Conservation (phyloP, 352 stramenopile genomes). For the Globisporangium yorkense region DNA sequence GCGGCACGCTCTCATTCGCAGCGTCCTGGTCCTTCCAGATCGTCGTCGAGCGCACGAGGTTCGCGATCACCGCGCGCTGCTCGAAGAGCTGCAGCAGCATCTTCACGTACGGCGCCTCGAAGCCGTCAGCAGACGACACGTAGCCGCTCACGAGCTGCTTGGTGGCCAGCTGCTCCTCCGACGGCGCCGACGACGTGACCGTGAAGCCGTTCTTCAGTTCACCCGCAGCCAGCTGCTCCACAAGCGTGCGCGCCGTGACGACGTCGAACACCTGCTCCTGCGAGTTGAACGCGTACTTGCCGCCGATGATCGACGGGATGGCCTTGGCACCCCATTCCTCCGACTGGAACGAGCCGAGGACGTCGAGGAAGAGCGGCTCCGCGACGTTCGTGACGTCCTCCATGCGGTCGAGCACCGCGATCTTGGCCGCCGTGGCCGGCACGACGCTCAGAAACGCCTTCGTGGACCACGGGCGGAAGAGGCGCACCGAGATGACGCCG, state of each 20-base stretch:
- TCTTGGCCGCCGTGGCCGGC: conserved; percentile 63
- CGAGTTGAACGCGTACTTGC: conserved; percentile 71
- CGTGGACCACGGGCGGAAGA: conserved; percentile 89
- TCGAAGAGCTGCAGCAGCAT: conserved; percentile 77
- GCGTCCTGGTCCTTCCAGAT: conserved; percentile 59
- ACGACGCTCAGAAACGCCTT: conserved; percentile 72
- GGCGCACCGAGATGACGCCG: conserved; percentile 83
- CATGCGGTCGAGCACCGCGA: conserved; percentile 90
- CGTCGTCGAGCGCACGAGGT: conserved; percentile 59
- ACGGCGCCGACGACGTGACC: conserved; percentile 26
- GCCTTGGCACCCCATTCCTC: conserved; percentile 57
- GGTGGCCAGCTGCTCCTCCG: conserved; percentile 17
- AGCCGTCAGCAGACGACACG: conserved; percentile 48
- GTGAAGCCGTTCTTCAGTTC: conserved; percentile 71
- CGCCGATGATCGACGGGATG: conserved; percentile 66
- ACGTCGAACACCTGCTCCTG: conserved; percentile 78
- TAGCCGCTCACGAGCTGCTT: conserved; percentile 49
- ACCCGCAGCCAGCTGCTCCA: conserved; percentile 56
- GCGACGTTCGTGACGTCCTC: conserved; percentile 83
- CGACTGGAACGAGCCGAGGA: conserved; percentile 87
- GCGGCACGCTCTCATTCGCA: conserved; percentile 23
- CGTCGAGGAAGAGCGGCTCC: conserved; percentile 90
- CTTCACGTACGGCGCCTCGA: conserved; percentile 72
- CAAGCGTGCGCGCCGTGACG: conserved; percentile 66
- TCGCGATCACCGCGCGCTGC: conserved; percentile 61